Evolutionary conservation across 768 basidiomycete species (phyloP).

Genomic region (Collybia sordida): DNA sequence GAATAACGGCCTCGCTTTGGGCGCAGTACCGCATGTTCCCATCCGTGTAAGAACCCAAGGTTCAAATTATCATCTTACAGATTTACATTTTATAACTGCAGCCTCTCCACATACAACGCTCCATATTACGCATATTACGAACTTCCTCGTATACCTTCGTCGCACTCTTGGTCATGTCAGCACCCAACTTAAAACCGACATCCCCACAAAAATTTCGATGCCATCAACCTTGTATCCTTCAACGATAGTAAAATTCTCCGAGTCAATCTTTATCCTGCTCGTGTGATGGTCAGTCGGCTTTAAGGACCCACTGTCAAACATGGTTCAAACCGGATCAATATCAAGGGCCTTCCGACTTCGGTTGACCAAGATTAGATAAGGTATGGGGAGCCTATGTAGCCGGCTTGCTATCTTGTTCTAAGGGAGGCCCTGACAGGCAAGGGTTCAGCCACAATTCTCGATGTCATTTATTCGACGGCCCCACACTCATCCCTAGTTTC

Average conservation of each 20-base stretch:
- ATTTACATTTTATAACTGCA: too few species aligned
- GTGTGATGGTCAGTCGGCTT: conserved; percentile 33
- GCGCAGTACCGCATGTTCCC: too few species aligned
- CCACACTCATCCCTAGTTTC: neutral
- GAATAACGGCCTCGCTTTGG: too few species aligned
- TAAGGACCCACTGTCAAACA: conserved; percentile 27
- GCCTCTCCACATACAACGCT: too few species aligned
- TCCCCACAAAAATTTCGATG: too few species aligned
- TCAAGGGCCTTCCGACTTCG: conserved; percentile 29
- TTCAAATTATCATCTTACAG: too few species aligned
- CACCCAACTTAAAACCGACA: too few species aligned
- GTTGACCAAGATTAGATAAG: conserved; percentile 29
- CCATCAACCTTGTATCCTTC: conserved; percentile 21
- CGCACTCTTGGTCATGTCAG: too few species aligned
- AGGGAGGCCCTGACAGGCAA: neutral
- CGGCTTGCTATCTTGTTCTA: neutral
- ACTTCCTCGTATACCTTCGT: too few species aligned
- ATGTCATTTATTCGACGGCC: conserved; percentile 3
- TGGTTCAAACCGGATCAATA: conserved; percentile 32
- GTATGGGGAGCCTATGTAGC: conserved; percentile 12
- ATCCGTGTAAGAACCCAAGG: too few species aligned
- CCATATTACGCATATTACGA: too few species aligned
- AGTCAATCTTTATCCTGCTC: conserved; percentile 33
- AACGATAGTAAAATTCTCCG: conserved; percentile 28
- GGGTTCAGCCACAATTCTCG: conserved; percentile 3